phyloP scores from a whole-genome alignment of 352 stramenopile genomes.

The Globisporangium acanthophoron region DNA sequence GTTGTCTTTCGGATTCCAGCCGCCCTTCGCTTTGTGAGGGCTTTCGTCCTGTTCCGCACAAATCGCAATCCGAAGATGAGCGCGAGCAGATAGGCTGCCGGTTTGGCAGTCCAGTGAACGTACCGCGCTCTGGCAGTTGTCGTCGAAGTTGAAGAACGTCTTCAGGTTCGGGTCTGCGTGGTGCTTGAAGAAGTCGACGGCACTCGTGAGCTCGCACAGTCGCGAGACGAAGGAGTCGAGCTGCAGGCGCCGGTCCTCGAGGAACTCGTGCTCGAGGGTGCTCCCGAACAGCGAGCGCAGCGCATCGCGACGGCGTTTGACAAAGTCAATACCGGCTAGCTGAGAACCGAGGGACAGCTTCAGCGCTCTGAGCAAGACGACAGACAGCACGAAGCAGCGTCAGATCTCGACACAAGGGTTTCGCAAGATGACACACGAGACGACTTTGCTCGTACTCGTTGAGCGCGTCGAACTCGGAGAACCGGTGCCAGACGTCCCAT shows the following conservation, averaged over 20 bases:
- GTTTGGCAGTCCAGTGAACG: constrained; percentile 6
- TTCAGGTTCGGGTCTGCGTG: constrained; percentile 40
- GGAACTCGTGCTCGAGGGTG: constrained; percentile 47
- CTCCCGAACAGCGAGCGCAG: constrained; percentile 42
- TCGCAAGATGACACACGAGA: too few relatives aligned
- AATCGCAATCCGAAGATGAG: background rate
- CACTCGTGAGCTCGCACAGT: constrained; percentile 30
- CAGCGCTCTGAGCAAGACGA: constrained; percentile 18
- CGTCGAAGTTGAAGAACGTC: constrained; percentile 57
- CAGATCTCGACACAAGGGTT: background rate
- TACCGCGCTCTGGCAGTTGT: constrained; percentile 57
- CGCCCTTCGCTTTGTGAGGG: constrained; percentile 22
- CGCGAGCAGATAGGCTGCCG: background rate
- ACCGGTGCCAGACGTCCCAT: constrained; percentile 62
- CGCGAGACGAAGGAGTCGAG: constrained; percentile 49
- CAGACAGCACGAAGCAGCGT: background rate
- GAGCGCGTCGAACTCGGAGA: constrained; percentile 57
- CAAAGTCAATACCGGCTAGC: constrained; percentile 40
- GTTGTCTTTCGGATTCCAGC: constrained; percentile 10
- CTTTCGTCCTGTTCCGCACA: constrained; percentile 18
- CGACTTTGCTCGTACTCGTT: constrained; percentile 23
- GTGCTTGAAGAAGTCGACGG: constrained; percentile 59
- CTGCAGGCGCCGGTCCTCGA: constrained; percentile 45
- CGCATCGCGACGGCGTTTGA: constrained; percentile 49
- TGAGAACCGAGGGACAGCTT: constrained; percentile 38